These are phyloP conservation scores for Hirschioporus abietinus DNA, from an alignment of 768 basidiomycete species.

Conservation along the genomic window DNA sequence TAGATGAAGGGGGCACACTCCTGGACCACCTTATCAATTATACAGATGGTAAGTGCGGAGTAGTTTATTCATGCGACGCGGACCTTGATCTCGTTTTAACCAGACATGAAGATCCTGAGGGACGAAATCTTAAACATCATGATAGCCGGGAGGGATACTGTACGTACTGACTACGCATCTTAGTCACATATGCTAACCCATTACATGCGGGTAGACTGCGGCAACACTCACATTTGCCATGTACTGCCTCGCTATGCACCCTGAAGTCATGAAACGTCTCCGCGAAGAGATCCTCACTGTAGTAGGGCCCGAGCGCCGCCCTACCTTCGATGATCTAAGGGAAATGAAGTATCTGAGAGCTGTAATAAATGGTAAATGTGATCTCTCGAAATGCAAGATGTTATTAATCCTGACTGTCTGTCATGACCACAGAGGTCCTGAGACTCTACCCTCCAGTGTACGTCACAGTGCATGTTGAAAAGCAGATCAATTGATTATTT, in stretches of 20 bases:
- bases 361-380: slow-evolving; percentile 21
- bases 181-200: too few relatives aligned
- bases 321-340: slow-evolving; percentile 20
- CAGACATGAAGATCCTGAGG: slow-evolving; percentile 16
- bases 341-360: too few relatives aligned
- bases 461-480: neutral
- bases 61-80: neutral
- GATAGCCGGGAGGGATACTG: slow-evolving; percentile 21
- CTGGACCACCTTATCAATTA: slow-evolving; percentile 12
- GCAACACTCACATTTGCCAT: too few relatives aligned
- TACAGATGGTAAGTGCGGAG: slow-evolving; percentile 11
- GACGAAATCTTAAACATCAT: slow-evolving; percentile 25
- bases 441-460: slow-evolving; percentile 50
- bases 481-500: slow-evolving; percentile 8
- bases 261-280: slow-evolving; percentile 15
- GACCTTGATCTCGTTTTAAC: neutral
- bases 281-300: slow-evolving; percentile 18
- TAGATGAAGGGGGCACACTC: slow-evolving; percentile 10
- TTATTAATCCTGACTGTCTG: neutral
- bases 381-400: neutral
- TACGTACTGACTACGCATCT: neutral
- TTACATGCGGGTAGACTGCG: slow-evolving; percentile 18
- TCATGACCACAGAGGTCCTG: slow-evolving; percentile 39
- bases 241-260: slow-evolving; percentile 21
- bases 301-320: slow-evolving; percentile 14